Conservation (phyloP, 768 basidiomycete genomes). For the Gelatoporia subvermispora region DNA sequence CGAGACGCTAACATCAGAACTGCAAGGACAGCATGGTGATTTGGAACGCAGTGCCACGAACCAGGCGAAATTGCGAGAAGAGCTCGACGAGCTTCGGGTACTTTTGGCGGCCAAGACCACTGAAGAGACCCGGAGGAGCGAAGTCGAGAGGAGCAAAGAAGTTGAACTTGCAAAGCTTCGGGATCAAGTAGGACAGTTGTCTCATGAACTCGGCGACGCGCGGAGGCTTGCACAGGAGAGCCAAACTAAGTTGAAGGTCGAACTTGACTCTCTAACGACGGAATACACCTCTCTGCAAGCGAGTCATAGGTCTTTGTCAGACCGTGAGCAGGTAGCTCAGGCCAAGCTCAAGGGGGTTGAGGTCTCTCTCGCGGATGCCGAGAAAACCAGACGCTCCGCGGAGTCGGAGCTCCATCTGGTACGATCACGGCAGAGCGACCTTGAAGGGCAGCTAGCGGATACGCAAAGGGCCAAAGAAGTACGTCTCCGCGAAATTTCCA, state of each 20-base stretch:
- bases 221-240: constrained; percentile 57
- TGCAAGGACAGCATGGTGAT: constrained; percentile 54
- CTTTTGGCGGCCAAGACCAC: constrained; percentile 80
- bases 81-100: constrained; percentile 83
- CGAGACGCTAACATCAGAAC: constrained; percentile 58
- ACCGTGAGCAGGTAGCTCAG: constrained; percentile 51
- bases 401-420: constrained; percentile 72
- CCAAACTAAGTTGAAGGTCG: constrained; percentile 71
- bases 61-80: constrained; percentile 65
- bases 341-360: constrained; percentile 46
- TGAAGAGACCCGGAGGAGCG: constrained; percentile 78
- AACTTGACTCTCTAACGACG: constrained; percentile 59
- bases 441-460: constrained; percentile 60
- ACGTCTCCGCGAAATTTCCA: constrained; percentile 9
- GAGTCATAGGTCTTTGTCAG: constrained; percentile 60
- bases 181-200: constrained; percentile 51
- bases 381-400: constrained; percentile 60
- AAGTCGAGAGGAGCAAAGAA: constrained; percentile 86
- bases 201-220: constrained; percentile 62
- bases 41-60: constrained; percentile 40
- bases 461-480: constrained; percentile 72
- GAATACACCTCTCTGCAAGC: constrained; percentile 58
- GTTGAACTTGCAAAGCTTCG: constrained; percentile 75
- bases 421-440: constrained; percentile 64
- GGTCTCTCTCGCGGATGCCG: constrained; percentile 47